These are phyloP conservation scores for Pseudogymnoascus sp. DNA, from an alignment of 2,329 filamentous ascomycete species.

Conservation along the genomic window DNA sequence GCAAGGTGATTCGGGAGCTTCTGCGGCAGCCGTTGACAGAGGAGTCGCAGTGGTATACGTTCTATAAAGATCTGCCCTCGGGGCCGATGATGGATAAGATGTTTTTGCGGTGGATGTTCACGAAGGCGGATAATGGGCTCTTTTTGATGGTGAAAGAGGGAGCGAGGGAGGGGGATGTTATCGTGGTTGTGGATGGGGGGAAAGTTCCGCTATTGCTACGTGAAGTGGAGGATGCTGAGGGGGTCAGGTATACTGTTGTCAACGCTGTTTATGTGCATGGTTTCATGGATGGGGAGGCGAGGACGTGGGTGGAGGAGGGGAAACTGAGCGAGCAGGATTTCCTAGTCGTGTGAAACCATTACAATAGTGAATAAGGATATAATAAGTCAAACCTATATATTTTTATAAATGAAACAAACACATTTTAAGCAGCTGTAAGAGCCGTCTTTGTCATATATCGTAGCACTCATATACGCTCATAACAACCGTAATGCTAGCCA, in stretches of 20 bases:
- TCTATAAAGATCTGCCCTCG: neutral
- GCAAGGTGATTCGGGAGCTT: neutral
- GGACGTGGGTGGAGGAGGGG: neutral
- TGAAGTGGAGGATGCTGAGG: neutral
- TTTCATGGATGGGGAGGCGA: neutral
- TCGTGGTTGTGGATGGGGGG: neutral
- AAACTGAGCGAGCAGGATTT: neutral
- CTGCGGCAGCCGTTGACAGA: neutral
- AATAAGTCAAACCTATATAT: neutral
- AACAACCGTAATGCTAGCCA: neutral
- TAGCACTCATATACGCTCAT: no score
- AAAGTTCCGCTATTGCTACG: constrained; percentile 5
- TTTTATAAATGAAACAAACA: neutral
- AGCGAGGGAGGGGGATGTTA: neutral
- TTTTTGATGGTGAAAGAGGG: constrained; percentile 6
- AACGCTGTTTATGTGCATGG: neutral
- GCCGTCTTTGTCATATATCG: neutral
- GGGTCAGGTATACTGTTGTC: neutral
- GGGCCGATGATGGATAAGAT: neutral
- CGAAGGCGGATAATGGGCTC: neutral
- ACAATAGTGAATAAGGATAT: neutral
- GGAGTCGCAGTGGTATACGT: neutral
- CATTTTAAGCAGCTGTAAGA: neutral
- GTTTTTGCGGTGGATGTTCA: neutral
- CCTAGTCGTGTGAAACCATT: neutral